Evolutionary conservation across 2,329 filamentous ascomycete species (phyloP).

Genomic region (Stemphylium lycopersici): DNA sequence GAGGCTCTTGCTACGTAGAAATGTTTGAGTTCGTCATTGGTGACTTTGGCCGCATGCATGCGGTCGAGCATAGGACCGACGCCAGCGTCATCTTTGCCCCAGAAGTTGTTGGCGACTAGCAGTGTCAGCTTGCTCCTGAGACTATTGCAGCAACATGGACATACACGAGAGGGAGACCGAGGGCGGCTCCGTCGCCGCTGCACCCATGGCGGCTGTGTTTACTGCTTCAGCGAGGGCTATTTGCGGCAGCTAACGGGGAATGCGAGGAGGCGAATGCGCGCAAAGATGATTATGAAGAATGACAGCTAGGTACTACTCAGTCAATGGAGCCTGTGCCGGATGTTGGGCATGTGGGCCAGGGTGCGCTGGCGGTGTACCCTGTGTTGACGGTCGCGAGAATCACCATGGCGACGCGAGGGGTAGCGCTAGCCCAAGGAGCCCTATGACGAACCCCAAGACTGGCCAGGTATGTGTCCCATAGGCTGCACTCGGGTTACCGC

Average conservation of each 20-base stretch:
- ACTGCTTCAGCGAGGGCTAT: constrained; percentile 28
- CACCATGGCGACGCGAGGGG: constrained; percentile 35
- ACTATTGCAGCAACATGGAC: not conserved
- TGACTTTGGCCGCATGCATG: constrained; percentile 93
- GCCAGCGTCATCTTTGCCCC: constrained; percentile 98
- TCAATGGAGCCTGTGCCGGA: constrained; percentile 28
- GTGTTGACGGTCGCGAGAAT: constrained; percentile 29
- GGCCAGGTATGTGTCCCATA: not conserved
- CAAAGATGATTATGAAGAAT: constrained; percentile 25
- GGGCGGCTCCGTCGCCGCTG: constrained; percentile 64
- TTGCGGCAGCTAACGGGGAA: constrained; percentile 13
- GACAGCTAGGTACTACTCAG: constrained; percentile 22
- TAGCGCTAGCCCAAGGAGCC: constrained; percentile 18
- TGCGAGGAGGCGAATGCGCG: constrained; percentile 22
- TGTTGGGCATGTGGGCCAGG: constrained; percentile 32
- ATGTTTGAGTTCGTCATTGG: constrained; percentile 82
- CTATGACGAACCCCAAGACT: constrained; percentile 7
- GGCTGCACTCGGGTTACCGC: not conserved
- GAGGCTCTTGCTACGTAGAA: constrained; percentile 92
- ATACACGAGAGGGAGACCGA: constrained; percentile 72
- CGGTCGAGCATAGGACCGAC: constrained; percentile 89
- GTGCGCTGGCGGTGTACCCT: constrained; percentile 21
- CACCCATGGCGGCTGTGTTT: constrained; percentile 60
- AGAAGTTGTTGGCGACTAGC: constrained; percentile 97
- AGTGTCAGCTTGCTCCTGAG: constrained; percentile 38